These are phyloP conservation scores for Rhynchosporium graminicola DNA, from an alignment of 2,329 filamentous ascomycete species.

Conservation along the genomic window DNA sequence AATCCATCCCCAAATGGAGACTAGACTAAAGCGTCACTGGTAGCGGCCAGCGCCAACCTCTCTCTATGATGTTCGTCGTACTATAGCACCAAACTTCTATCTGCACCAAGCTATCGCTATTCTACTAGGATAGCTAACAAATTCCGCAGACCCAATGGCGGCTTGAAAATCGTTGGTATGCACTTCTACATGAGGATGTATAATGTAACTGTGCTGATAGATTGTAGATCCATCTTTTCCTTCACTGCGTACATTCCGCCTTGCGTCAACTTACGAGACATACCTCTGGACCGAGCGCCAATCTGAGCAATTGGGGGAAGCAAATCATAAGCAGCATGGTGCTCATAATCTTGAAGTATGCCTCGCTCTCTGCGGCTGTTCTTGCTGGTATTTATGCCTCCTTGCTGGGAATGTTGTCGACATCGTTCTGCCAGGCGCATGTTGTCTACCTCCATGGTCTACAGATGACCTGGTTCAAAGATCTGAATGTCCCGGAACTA, in stretches of 20 bases:
- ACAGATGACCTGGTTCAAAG: conserved; percentile 69
- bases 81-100: background rate
- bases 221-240: background rate
- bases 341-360: conserved; percentile 26
- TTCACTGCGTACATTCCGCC: background rate
- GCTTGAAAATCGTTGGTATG: background rate
- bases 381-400: conserved; percentile 44
- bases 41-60: no score
- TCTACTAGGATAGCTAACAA: background rate
- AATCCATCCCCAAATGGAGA: no score
- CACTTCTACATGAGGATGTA: background rate
- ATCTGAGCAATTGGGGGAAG: background rate
- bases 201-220: background rate
- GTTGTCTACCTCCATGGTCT: conserved; percentile 79
- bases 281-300: background rate
- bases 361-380: conserved; percentile 34
- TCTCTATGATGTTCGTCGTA: no score
- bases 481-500: conserved; percentile 72
- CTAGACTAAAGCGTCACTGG: no score
- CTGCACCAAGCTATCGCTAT: background rate
- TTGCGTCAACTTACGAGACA: background rate
- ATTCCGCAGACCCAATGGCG: background rate
- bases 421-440: conserved; percentile 50
- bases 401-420: conserved; percentile 49
- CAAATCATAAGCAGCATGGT: conserved; percentile 2